Conservation (phyloP, 1,284 basidiomycete genomes). For the Cryptococcus neoformans region DNA sequence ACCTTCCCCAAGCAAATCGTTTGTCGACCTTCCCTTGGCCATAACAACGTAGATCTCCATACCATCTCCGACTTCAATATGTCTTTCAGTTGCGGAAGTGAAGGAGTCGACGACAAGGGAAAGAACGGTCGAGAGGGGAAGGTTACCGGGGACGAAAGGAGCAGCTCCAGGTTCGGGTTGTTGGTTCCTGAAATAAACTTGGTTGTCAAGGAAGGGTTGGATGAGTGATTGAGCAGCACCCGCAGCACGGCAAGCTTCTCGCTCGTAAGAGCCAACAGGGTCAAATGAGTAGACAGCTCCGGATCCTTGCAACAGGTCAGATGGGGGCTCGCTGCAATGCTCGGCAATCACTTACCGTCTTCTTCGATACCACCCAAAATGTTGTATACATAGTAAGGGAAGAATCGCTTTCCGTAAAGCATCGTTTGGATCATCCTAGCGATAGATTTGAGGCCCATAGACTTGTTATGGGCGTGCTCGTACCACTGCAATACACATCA, state of each 20-base stretch:
- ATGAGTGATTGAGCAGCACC: slow-evolving; percentile 86
- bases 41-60: slow-evolving; percentile 86
- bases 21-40: slow-evolving; percentile 62
- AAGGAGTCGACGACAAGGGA: slow-evolving; percentile 77
- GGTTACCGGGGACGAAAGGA: slow-evolving; percentile 64
- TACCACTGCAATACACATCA: slow-evolving; percentile 67
- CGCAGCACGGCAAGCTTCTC: slow-evolving; percentile 88
- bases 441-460: slow-evolving; percentile 87
- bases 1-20: slow-evolving; percentile 61
- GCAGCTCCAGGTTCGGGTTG: slow-evolving; percentile 59
- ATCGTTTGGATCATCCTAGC: slow-evolving; percentile 93
- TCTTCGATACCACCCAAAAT: slow-evolving; percentile 92
- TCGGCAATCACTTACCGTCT: slow-evolving; percentile 64
- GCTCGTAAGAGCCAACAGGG: slow-evolving; percentile 92
- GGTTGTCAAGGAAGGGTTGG: slow-evolving; percentile 95
- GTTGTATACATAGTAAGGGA: slow-evolving; percentile 95
- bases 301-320: slow-evolving; percentile 57
- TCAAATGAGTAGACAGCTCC: slow-evolving; percentile 97
- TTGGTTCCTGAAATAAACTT: slow-evolving; percentile 98
- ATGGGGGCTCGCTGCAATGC: too few relatives aligned
- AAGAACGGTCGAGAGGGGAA: slow-evolving; percentile 75
- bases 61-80: slow-evolving; percentile 95
- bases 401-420: slow-evolving; percentile 90
- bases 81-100: slow-evolving; percentile 88
- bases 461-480: slow-evolving; percentile 86